Evolutionary conservation across 345 rosid species (phyloP).

Genomic region (Iberis pinnata): DNA sequence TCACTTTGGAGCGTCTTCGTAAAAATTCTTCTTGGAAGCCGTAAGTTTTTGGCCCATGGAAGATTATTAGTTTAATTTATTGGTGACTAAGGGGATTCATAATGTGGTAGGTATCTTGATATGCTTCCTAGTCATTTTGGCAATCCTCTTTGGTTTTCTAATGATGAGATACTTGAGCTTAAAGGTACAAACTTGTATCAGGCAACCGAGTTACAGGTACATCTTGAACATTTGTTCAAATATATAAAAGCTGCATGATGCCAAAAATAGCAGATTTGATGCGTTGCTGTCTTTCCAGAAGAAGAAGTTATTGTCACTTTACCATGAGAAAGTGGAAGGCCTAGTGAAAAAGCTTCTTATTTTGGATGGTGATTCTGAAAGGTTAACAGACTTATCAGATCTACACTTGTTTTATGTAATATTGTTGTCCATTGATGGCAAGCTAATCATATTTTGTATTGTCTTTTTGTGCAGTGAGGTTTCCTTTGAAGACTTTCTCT

Average conservation of each 20-base stretch:
- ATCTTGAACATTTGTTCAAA: neutral
- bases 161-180: conserved; percentile 66
- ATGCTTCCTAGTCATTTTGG: conserved; percentile 77
- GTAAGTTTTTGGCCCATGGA: conserved; percentile 31
- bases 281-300: conserved; percentile 43
- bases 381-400: conserved; percentile 26
- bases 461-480: conserved; percentile 48
- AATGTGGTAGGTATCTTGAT: conserved; percentile 61
- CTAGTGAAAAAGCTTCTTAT: conserved; percentile 71
- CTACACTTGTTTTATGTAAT: neutral
- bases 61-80: neutral
- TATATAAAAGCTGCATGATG: neutral
- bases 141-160: conserved; percentile 84
- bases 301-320: conserved; percentile 51
- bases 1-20: conserved; percentile 71
- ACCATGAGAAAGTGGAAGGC: conserved; percentile 54
- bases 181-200: conserved; percentile 68
- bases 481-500: conserved; percentile 75
- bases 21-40: conserved; percentile 82
- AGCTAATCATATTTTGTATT: conserved; percentile 8
- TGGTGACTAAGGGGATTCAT: neutral
- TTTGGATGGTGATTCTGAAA: conserved; percentile 55
- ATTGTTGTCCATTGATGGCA: neutral
- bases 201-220: conserved; percentile 76
- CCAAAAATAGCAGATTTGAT: neutral